A percentile compares a stretch with the other conserved stretches of the same genome.
Conservation (phyloP, 768 basidiomycete genomes). For the Kwoniella sp. region DNA sequence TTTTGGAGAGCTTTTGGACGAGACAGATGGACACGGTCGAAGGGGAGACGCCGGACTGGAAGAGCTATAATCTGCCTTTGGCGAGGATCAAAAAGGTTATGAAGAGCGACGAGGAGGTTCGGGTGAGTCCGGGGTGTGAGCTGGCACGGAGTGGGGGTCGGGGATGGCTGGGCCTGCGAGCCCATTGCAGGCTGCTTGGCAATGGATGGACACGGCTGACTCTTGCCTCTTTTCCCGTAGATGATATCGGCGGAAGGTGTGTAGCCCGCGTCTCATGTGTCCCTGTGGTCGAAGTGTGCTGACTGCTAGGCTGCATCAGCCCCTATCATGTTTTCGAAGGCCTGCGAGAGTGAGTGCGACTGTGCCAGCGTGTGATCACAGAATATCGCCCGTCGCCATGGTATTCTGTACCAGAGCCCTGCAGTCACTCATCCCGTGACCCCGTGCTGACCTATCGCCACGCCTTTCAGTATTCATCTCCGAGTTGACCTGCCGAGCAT, state of each 20-base stretch:
- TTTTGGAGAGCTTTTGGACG: slow-evolving; percentile 85
- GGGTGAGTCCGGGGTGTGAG: slow-evolving; percentile 57
- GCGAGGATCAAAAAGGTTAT: slow-evolving; percentile 98
- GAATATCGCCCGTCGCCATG: too few species aligned
- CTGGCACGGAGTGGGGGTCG: neutral
- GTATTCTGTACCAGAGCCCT: too few species aligned
- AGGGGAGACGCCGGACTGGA: slow-evolving; percentile 71
- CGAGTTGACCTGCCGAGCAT: slow-evolving; percentile 92
- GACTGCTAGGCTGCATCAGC: slow-evolving; percentile 54
- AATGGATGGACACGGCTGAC: neutral
- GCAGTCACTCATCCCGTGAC: neutral
- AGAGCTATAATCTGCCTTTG: slow-evolving; percentile 64
- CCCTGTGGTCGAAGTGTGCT: too few species aligned
- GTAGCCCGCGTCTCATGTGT: too few species aligned
- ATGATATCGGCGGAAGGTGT: slow-evolving; percentile 98
- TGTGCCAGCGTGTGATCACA: too few species aligned
- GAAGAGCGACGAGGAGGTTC: slow-evolving; percentile 79
- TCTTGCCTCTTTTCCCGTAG: slow-evolving; percentile 51
- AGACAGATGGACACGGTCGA: slow-evolving; percentile 80
- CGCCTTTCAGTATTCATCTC: slow-evolving; percentile 77
- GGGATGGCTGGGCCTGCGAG: too few species aligned
- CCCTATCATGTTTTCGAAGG: slow-evolving; percentile 93
- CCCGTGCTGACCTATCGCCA: neutral
- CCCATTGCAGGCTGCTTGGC: neutral
- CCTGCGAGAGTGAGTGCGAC: slow-evolving; percentile 95